Percentiles rank a stretch among this genome's conserved stretches.
Conservation (phyloP, 2,329 filamentous ascomycete genomes). For the Aspergillus nomiae region DNA sequence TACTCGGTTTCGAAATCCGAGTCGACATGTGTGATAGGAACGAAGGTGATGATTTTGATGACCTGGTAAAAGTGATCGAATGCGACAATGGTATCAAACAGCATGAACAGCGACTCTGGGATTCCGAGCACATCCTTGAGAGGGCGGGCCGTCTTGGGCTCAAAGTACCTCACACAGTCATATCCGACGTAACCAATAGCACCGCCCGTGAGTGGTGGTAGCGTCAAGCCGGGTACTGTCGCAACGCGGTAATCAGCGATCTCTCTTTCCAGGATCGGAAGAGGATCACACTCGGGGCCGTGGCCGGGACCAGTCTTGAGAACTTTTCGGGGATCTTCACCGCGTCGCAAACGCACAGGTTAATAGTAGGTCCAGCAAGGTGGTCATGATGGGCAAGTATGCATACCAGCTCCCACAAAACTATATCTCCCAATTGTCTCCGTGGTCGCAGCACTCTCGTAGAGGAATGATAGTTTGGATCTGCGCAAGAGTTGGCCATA, state of each 20-base stretch:
- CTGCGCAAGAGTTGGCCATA: constrained; percentile 21
- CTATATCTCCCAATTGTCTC: constrained; percentile 94
- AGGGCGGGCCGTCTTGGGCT: constrained; percentile 88
- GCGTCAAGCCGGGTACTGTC: constrained; percentile 75
- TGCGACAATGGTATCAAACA: constrained; percentile 91
- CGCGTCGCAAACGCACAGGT: constrained; percentile 4
- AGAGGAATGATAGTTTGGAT: constrained; percentile 85
- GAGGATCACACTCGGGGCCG: constrained; percentile 79
- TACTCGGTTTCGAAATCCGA: constrained; percentile 69
- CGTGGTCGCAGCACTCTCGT: constrained; percentile 88
- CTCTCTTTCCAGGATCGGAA: constrained; percentile 80
- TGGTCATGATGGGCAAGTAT: not conserved
- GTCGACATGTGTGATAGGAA: constrained; percentile 65
- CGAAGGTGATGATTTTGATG: constrained; percentile 90
- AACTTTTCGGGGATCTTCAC: constrained; percentile 68
- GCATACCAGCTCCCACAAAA: constrained; percentile 79
- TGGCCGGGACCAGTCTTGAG: constrained; percentile 86
- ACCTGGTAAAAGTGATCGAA: constrained; percentile 94
- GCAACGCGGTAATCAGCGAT: constrained; percentile 77
- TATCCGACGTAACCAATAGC: constrained; percentile 97
- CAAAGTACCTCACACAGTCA: constrained; percentile 96
- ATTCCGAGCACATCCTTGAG: constrained; percentile 87
- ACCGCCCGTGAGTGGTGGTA: constrained; percentile 86
- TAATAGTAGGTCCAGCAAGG: constrained; percentile 9
- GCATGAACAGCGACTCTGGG: constrained; percentile 94